A percentile compares a stretch with the other conserved stretches of the same genome.
These are phyloP conservation scores for Beta macrorhiza DNA, from an alignment of 179 eudicot genomes.

Conservation along the genomic window DNA sequence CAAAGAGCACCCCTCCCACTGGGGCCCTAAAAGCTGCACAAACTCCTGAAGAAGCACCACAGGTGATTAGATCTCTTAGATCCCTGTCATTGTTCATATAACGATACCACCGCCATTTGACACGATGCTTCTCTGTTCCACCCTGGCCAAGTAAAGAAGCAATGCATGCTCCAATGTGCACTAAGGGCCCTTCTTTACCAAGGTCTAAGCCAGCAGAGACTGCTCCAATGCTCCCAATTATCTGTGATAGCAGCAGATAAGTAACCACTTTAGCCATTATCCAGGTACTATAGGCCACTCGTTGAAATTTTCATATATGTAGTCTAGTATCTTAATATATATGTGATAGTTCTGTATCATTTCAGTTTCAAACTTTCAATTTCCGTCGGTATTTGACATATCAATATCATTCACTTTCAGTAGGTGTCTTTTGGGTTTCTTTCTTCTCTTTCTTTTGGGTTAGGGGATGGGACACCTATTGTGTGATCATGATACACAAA, in stretches of 20 bases:
- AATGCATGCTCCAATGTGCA: constrained; percentile 88
- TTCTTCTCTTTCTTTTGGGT: not conserved
- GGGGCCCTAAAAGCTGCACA: constrained; percentile 91
- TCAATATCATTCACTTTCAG: constrained; percentile 5
- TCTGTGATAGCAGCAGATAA: constrained; percentile 40
- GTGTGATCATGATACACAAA: not conserved
- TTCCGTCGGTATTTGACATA: not conserved
- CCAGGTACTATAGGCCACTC: constrained; percentile 22
- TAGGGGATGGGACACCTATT: not conserved
- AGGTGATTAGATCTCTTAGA: constrained; percentile 77
- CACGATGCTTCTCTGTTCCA: constrained; percentile 71
- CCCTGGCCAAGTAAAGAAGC: constrained; percentile 91
- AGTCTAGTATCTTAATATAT: not conserved
- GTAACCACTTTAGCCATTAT: constrained; percentile 15
- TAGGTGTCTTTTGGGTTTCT: not conserved
- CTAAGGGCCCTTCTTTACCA: constrained; percentile 96
- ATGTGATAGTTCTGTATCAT: no score
- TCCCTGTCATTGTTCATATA: constrained; percentile 91
- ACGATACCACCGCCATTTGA: constrained; percentile 84
- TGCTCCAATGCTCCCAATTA: constrained; percentile 89
- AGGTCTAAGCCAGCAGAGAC: constrained; percentile 89
- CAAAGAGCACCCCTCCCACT: constrained; percentile 88
- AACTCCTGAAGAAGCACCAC: constrained; percentile 92
- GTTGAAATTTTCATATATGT: not conserved
- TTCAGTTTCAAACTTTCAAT: not conserved